Evolutionary conservation across 1,284 basidiomycete species (phyloP).

Genomic region (Ceratorhiza oryzae-sativae): DNA sequence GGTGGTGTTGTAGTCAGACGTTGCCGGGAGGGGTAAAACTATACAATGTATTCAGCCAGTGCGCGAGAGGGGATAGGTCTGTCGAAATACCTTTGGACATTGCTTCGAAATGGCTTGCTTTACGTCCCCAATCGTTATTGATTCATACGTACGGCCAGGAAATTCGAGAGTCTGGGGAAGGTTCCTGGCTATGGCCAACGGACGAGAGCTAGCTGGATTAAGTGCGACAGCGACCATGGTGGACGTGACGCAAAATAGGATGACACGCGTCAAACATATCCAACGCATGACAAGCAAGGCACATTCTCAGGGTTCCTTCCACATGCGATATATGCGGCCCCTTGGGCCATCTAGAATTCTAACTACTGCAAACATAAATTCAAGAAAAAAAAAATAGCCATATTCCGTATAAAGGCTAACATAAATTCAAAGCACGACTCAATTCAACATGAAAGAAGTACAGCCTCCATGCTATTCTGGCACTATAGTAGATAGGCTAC

Average conservation of each 20-base stretch:
- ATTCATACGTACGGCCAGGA: slow-evolving; percentile 55
- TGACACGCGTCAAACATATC: neutral
- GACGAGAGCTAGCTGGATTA: slow-evolving; percentile 52
- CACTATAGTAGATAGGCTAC: neutral
- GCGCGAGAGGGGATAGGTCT: neutral
- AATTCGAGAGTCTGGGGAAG: slow-evolving; percentile 67
- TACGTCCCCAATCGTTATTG: slow-evolving; percentile 64
- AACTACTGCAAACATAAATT: too few species aligned
- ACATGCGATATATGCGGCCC: too few species aligned
- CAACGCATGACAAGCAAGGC: neutral
- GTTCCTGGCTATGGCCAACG: slow-evolving; percentile 57
- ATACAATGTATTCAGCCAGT: neutral
- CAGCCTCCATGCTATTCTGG: neutral
- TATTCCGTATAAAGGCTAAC: too few species aligned
- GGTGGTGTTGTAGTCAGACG: slow-evolving; percentile 24
- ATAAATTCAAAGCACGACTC: too few species aligned
- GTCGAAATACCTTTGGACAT: slow-evolving; percentile 55
- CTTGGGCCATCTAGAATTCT: too few species aligned
- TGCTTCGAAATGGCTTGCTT: slow-evolving; percentile 65
- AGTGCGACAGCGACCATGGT: slow-evolving; percentile 70
- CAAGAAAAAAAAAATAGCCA: neutral
- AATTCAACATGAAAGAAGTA: neutral
- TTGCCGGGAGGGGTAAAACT: slow-evolving; percentile 25
- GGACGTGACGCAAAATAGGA: neutral
- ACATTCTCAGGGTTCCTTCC: neutral